phyloP scores from a whole-genome alignment of 805 yeast genomes.

The Spencermartinsiella europaea region DNA sequence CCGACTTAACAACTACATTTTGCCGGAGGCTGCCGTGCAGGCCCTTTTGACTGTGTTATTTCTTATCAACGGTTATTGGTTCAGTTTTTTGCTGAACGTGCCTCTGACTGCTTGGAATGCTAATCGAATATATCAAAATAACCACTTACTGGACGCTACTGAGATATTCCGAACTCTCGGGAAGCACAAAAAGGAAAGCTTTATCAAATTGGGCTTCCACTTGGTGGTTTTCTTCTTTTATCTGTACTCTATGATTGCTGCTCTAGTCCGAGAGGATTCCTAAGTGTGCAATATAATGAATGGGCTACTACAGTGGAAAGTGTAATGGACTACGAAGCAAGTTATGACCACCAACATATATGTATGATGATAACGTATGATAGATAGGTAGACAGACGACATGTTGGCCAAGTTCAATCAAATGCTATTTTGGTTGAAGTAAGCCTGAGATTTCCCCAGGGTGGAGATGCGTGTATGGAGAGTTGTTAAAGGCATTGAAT shows the following conservation, averaged over 20 bases:
- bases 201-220: slow-evolving; percentile 86
- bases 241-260: slow-evolving; percentile 93
- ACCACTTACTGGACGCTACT: slow-evolving; percentile 90
- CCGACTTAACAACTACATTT: slow-evolving; percentile 75
- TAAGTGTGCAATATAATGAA: background rate
- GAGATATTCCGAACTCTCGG: slow-evolving; percentile 90
- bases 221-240: slow-evolving; percentile 90
- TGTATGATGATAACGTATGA: background rate
- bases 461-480: too few relatives aligned
- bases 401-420: too few relatives aligned
- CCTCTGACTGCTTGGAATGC: slow-evolving; percentile 83
- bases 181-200: slow-evolving; percentile 88
- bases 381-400: background rate
- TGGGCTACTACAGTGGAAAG: background rate
- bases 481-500: too few relatives aligned
- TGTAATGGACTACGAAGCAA: background rate
- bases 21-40: slow-evolving; percentile 87
- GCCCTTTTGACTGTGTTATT: slow-evolving; percentile 58
- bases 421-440: too few relatives aligned
- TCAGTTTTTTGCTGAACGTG: slow-evolving; percentile 72
- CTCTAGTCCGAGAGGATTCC: slow-evolving; percentile 66
- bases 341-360: background rate
- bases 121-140: slow-evolving; percentile 71
- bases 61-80: slow-evolving; percentile 88
- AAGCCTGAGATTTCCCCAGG: too few relatives aligned